Evolutionary conservation across 2,329 filamentous ascomycete species (phyloP).

Genomic region (Diaporthe sp.): DNA sequence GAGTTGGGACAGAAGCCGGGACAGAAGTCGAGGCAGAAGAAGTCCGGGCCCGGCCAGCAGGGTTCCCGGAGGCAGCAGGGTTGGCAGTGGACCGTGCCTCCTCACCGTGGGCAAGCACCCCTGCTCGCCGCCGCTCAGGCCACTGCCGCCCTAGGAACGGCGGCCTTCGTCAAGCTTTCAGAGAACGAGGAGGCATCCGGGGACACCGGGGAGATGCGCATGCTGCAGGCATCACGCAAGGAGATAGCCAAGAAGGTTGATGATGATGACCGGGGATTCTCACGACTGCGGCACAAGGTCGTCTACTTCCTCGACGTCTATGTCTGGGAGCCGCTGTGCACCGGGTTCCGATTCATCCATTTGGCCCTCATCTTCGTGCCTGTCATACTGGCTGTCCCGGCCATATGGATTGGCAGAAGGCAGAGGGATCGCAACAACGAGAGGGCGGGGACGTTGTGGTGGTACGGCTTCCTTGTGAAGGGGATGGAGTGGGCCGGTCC

Average conservation of each 20-base stretch:
- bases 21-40: not conserved
- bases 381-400: constrained; percentile 83
- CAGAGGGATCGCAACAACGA: constrained; percentile 77
- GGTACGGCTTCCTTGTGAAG: constrained; percentile 89
- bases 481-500: constrained; percentile 95
- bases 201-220: constrained; percentile 83
- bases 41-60: not conserved
- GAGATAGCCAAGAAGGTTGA: constrained; percentile 81
- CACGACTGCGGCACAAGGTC: constrained; percentile 68
- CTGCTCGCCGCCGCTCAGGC: constrained; percentile 54
- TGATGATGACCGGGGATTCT: constrained; percentile 70
- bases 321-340: constrained; percentile 88
- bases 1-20: not conserved
- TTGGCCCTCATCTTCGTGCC: constrained; percentile 91
- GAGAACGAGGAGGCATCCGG: constrained; percentile 67
- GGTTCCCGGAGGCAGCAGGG: constrained; percentile 40
- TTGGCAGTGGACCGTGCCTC: constrained; percentile 42
- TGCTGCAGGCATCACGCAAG: constrained; percentile 84
- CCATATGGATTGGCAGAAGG: constrained; percentile 81
- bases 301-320: constrained; percentile 78
- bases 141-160: constrained; percentile 62
- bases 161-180: constrained; percentile 69
- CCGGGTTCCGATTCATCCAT: constrained; percentile 88
- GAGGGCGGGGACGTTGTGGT: constrained; percentile 87
- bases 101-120: constrained; percentile 38